These are phyloP conservation scores for Ophiostoma fasciatum DNA, from an alignment of 2,329 filamentous ascomycete species.

Conservation along the genomic window DNA sequence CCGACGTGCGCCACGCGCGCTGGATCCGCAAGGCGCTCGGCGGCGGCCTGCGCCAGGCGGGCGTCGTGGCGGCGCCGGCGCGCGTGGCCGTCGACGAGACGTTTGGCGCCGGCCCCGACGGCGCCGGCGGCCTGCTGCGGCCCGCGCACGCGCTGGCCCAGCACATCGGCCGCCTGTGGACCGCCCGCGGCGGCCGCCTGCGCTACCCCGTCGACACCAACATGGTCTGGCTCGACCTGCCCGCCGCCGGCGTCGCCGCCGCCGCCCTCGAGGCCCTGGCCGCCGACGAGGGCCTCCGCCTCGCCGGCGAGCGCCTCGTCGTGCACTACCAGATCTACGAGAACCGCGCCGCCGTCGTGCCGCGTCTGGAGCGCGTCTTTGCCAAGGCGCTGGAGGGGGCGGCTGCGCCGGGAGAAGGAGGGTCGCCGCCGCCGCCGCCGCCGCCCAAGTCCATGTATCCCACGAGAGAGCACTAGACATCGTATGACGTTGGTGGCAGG, in stretches of 20 bases:
- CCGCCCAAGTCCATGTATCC: no score
- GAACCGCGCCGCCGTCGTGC: conserved; percentile 43
- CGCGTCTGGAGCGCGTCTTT: conserved; percentile 41
- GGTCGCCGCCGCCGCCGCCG: no score
- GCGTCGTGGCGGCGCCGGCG: conserved; percentile 61
- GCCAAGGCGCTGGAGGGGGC: conserved; percentile 21
- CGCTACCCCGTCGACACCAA: conserved; percentile 68
- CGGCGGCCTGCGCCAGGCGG: conserved; percentile 62
- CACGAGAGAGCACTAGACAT: no score
- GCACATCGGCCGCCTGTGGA: conserved; percentile 49
- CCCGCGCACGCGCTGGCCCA: conserved; percentile 48
- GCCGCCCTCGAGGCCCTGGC: conserved; percentile 25
- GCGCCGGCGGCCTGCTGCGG: conserved; percentile 46
- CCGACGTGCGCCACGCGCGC: conserved; percentile 50
- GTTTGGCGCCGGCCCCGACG: conserved; percentile 44
- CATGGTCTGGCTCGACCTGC: conserved; percentile 75
- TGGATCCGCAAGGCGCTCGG: conserved; percentile 72
- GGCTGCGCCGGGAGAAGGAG: no score
- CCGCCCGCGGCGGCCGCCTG: conserved; percentile 50
- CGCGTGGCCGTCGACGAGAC: conserved; percentile 67
- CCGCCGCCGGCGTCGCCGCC: conserved; percentile 34
- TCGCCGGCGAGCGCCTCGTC: conserved; percentile 28
- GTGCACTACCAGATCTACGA: conserved; percentile 47
- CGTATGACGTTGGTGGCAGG: no score
- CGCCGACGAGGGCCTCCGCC: conserved; percentile 26